These are phyloP conservation scores for Solanum chacoense DNA, from an alignment of 305 asterid species.

Conservation along the genomic window DNA sequence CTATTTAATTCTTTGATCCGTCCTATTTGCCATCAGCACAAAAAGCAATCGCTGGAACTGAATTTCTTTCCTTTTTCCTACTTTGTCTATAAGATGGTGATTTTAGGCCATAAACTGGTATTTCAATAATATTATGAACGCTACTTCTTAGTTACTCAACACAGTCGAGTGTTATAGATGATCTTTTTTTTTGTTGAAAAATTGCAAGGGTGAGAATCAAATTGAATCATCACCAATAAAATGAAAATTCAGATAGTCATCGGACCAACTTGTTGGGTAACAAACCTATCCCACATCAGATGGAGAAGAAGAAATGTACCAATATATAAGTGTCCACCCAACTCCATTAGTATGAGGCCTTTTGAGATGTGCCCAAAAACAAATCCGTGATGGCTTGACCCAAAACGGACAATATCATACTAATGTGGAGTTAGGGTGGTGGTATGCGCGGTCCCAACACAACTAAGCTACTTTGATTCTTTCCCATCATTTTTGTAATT, in stretches of 20 bases:
- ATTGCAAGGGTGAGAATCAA: neutral
- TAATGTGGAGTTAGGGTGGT: too few relatives aligned
- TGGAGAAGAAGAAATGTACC: too few relatives aligned
- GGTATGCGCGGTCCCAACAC: too few relatives aligned
- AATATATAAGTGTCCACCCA: too few relatives aligned
- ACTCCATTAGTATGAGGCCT: too few relatives aligned
- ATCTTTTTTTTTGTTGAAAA: neutral
- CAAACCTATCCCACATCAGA: too few relatives aligned
- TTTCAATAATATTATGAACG: too few relatives aligned
- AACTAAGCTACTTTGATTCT: neutral
- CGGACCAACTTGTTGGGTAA: neutral
- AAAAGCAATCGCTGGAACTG: neutral
- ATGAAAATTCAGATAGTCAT: neutral
- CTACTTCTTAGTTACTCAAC: neutral
- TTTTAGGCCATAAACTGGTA: neutral
- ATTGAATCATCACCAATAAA: neutral
- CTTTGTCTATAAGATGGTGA: neutral
- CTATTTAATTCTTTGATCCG: neutral
- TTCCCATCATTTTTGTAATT: neutral
- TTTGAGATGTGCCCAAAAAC: too few relatives aligned
- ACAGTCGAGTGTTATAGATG: neutral
- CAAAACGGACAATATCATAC: too few relatives aligned
- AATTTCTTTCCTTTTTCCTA: neutral
- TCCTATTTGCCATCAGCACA: neutral
- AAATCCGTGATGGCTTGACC: too few relatives aligned